phyloP scores from a whole-genome alignment of 495 filamentous ascomycete species.

The Daldinia concentrica region DNA sequence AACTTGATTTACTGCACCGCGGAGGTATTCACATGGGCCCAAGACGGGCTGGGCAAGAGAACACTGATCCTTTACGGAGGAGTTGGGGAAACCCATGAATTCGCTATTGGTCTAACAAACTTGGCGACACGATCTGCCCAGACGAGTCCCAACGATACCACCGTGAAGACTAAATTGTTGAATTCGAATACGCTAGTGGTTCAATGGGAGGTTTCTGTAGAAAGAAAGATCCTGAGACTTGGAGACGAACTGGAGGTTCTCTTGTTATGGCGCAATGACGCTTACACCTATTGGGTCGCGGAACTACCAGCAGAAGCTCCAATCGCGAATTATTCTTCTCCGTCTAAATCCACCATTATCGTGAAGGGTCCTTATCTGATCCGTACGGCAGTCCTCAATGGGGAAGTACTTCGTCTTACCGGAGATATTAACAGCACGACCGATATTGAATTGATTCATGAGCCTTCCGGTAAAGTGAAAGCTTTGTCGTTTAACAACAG shows the following conservation, averaged over 20 bases:
- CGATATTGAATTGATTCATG: background rate
- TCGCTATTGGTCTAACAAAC: conserved; percentile 57
- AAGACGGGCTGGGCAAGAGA: conserved; percentile 47
- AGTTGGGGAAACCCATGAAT: conserved; percentile 71
- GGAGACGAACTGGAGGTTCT: conserved; percentile 59
- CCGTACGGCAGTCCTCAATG: background rate
- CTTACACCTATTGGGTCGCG: conserved; percentile 78
- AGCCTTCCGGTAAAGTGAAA: background rate
- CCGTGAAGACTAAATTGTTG: conserved; percentile 61
- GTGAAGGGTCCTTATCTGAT: background rate
- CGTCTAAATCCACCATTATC: background rate
- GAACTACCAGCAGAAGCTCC: conserved; percentile 52
- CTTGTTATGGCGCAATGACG: conserved; percentile 65
- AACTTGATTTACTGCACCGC: conserved; percentile 78
- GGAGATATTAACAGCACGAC: background rate
- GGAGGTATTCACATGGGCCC: conserved; percentile 69
- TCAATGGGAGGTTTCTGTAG: conserved; percentile 25
- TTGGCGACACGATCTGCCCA: conserved; percentile 21
- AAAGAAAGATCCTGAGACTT: conserved; percentile 52
- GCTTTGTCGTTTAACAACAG: background rate
- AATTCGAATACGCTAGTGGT: conserved; percentile 42
- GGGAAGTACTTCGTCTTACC: background rate
- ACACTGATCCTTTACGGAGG: conserved; percentile 75
- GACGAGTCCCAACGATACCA: conserved; percentile 49
- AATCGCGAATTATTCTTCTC: background rate